Base-by-base conservation (phyloP, 805 yeast species). In the Hanseniaspora nectarophila region DNA sequence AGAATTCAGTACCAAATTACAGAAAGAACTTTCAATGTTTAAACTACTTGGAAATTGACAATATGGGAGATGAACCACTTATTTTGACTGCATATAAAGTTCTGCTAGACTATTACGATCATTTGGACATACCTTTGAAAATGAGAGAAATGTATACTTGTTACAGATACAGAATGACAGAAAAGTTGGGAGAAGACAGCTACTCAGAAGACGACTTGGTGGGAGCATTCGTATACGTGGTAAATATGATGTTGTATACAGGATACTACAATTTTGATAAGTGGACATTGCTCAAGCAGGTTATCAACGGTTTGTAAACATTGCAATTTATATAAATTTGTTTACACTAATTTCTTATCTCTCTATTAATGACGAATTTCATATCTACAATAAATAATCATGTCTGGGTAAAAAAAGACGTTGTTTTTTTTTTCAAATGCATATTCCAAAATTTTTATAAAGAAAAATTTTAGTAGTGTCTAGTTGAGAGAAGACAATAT, bases 41-140 rank as follows among this genome's bases (percentile, higher is more conserved):
- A 12, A 12, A 26, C 12, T 37, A 37, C 26, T 8, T 45, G 18
- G 15, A 28, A 15, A 18, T 6, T 3, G 26, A 37, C 1, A 24
- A 37, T 21, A 35, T 37, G 9, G 33, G 24, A n/a, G 38, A 38
- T 15, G n/a, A 39, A 10, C 53, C 53, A 15, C 13, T 32, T 2
- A 16, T 49, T 4, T n/a, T 42, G 10, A 23, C 26, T 15, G 44
- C 53, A 8, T 49, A 31, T 33, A 24, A 21, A 6, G 39, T 26
- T 6, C 10, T 49, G 28, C 23, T 26, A 7, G 32, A 49, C 8
- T n/a, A 42, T 5, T 49, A 24, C 20, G 24, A 49, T 8, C 40
- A 49, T 18, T 10, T 49, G n/a, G 43, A 49, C 18, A 42, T 23
- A 5, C 46, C 46, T 39, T 38, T 49, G 23, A 49, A 49, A 18